phyloP scores from a whole-genome alignment of 768 basidiomycete species.

The Scleroderma bovista region DNA sequence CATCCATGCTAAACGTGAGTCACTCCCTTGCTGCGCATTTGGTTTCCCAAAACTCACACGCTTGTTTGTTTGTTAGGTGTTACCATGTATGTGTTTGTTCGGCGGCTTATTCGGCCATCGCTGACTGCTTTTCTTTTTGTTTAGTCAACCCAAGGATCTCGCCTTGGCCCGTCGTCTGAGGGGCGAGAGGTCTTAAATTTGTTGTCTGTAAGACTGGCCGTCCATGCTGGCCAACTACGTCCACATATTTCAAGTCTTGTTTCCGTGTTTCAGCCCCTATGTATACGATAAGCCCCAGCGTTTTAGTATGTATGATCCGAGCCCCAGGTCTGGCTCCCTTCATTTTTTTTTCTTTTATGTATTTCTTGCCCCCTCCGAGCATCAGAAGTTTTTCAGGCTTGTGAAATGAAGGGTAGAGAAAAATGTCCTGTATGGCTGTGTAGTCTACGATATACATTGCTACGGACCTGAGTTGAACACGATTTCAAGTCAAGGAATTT shows the following conservation, averaged over 20 bases:
- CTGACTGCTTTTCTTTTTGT: slow-evolving; percentile 8
- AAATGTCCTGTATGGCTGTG: slow-evolving; percentile 24
- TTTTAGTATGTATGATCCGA: slow-evolving; percentile 27
- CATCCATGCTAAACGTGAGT: slow-evolving; percentile 77
- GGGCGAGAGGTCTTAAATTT: slow-evolving; percentile 72
- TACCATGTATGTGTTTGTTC: slow-evolving; percentile 43
- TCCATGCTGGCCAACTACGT: background rate
- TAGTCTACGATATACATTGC: slow-evolving; percentile 14
- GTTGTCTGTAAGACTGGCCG: background rate
- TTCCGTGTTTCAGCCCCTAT: slow-evolving; percentile 2
- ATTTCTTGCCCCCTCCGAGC: no score
- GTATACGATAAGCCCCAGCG: slow-evolving; percentile 20
- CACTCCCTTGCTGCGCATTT: background rate
- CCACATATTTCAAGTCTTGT: slow-evolving; percentile 12
- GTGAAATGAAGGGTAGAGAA: slow-evolving; percentile 19
- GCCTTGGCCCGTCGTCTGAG: slow-evolving; percentile 82
- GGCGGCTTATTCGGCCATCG: slow-evolving; percentile 6
- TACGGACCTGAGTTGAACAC: slow-evolving; percentile 17
- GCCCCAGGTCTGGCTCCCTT: background rate
- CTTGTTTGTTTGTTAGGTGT: slow-evolving; percentile 33
- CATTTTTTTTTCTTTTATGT: no score
- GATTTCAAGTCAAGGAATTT: no score
- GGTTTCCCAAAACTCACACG: slow-evolving; percentile 4
- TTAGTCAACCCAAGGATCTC: slow-evolving; percentile 83
- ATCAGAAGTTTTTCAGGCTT: background rate